Base-by-base conservation (phyloP, 805 yeast species). In the Cyberlindnera xishuangbannaensis region DNA sequence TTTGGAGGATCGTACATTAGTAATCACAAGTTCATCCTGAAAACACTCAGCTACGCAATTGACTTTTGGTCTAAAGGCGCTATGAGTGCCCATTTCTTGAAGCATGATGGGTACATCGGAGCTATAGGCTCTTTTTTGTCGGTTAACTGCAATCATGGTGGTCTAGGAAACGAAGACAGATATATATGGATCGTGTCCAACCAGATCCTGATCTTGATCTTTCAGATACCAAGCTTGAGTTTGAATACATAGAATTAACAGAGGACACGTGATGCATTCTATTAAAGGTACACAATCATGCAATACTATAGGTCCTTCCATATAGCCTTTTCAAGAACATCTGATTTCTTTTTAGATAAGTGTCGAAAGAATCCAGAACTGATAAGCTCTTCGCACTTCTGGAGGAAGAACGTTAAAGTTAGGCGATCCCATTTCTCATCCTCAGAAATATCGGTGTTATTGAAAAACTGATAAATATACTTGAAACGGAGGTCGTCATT, bases 1-100 rank as follows among this genome's bases (percentile, higher is more conserved):
- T 90, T 90, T 63, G 97, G 97, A 9, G 98, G 98, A 2, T 83
- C 95, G 15, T 90, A 88, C 58, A 92, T 92, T 33, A 73, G 95
- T 37, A 95, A 96, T 25, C 98, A 90, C 61, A 77, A 83, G 41
- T 95, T 86, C 52, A 90, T 97, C 4, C 88, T 90, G 67, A 84
- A 90, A 55, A 92, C 98, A 0, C 62, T 90, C 44, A 78, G 90
- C 39, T 88, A 78, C 59, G 98, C 97, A 13, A 90, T 92, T 44
- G 77, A 84, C 49, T 90, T 90, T 65, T 90, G 98, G 98, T 84
- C 95, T 7, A 69, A 81, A 39, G 95, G 96, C 10, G 78, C 74
- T 31, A 88, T 87, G 69, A 73, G 75, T 43, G 94, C 95, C n/a
- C 92, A 86, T 58, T 90, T 90, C 58, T 65, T 92, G 47, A 77